Evolutionary conservation across 2,329 filamentous ascomycete species (phyloP), one percentile per base, ranked within the genome.

Genomic region (Nigrospora sphaerica): DNA sequence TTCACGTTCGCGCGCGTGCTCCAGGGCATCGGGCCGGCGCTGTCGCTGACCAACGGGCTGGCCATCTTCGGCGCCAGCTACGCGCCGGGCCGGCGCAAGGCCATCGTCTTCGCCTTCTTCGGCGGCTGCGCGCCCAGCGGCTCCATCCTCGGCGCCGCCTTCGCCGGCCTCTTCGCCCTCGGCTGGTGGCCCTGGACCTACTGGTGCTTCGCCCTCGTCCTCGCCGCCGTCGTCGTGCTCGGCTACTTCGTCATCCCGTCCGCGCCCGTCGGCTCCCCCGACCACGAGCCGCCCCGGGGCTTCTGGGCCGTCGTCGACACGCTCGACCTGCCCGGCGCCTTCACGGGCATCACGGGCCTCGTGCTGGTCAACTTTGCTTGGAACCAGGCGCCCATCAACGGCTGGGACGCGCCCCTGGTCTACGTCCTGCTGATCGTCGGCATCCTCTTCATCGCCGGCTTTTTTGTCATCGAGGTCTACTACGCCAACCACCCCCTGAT

Each of bases 311-410:
- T 50, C 1, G 46, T 60, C 42, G 39, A 48, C 16, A 53, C 55
- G 11, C 49, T 63, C 14, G 62, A 64, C 39, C 32, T 58, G 7
- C 41, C 53, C 6, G 61, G 60, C n/a, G 52, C 53, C 3, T 13
- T 53, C 3, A 39, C 51, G 2, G 78, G 78, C 3, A 67, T 81
- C 19, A 63, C 66, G 0, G 73, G 67, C 1, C 62, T 82, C 33
- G 64, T 80, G 1, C 61, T 82, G 4, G 63, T 81, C 57, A 81
- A 81, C 56, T 71, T 81, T 45, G 73, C 77, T 2, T 81, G 76
- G 75, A 81, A 81, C 53, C 77, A 81, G 55, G 77, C 73, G 1
- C 70, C 73, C 0, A 63, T 74, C 2, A 72, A 71, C 7, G 73
- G 75, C 2, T 81, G 78, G 77, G 43, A 58, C 6, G 59, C 65